These are phyloP conservation scores for Penicillium psychrofluorescens DNA, from an alignment of 495 filamentous ascomycete species.

Conservation along the genomic window DNA sequence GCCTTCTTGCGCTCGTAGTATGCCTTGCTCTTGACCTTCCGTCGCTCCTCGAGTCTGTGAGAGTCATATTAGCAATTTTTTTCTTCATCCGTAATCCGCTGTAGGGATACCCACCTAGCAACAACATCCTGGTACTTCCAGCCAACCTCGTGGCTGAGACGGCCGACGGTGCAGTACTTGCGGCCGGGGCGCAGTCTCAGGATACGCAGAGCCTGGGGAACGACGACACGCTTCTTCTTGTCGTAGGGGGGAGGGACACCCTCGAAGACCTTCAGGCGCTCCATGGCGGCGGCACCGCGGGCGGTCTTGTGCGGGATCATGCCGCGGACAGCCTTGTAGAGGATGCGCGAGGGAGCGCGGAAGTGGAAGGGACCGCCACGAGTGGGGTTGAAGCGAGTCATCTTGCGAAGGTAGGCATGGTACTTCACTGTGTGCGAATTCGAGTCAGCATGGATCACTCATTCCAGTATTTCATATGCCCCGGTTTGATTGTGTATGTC, in stretches of 20 bases:
- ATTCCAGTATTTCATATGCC: too few species aligned
- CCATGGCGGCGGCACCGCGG: slow-evolving; percentile 90
- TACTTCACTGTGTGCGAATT: slow-evolving; percentile 78
- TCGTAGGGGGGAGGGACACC: slow-evolving; percentile 98
- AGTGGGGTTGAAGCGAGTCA: slow-evolving; percentile 98
- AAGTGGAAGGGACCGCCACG: slow-evolving; percentile 99
- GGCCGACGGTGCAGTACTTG: slow-evolving; percentile 98
- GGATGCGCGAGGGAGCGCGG: slow-evolving; percentile 95
- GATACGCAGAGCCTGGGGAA: slow-evolving; percentile 93
- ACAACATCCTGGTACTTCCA: slow-evolving; percentile 99
- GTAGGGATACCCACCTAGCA: slow-evolving; percentile 62
- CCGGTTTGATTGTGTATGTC: too few species aligned
- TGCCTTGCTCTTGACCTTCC: slow-evolving; percentile 96
- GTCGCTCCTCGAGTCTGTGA: slow-evolving; percentile 89
- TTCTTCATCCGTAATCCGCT: too few species aligned
- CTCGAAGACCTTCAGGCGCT: slow-evolving; percentile 99
- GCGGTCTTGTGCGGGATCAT: slow-evolving; percentile 99
- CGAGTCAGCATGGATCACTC: slow-evolving; percentile 22
- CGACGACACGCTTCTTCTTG: slow-evolving; percentile 98
- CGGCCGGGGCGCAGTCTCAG: slow-evolving; percentile 93
- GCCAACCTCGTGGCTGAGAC: slow-evolving; percentile 96
- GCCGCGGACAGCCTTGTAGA: slow-evolving; percentile 99
- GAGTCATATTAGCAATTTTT: slow-evolving; percentile 1
- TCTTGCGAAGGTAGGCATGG: slow-evolving; percentile 98
- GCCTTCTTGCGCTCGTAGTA: slow-evolving; percentile 99